Evolutionary conservation across 148 eudicot genomes (phyloP).

Genomic region (Vaccinium myrtillus): DNA sequence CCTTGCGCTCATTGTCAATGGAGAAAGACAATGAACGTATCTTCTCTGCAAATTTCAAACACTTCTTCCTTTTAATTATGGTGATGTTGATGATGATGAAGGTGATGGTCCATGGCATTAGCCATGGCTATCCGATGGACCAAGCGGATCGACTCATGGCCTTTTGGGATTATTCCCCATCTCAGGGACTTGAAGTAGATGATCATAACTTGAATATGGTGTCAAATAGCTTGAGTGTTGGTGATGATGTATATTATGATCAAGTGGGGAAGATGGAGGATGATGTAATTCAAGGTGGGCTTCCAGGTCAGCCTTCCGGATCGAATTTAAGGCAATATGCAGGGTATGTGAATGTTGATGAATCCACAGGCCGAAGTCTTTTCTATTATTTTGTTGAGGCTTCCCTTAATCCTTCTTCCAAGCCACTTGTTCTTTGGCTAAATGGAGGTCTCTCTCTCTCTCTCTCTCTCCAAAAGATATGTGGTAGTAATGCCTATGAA

Average conservation of each 20-base stretch:
- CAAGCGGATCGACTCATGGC: slow-evolving; percentile 28
- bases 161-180: slow-evolving; percentile 16
- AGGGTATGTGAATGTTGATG: slow-evolving; percentile 46
- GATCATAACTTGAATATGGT: slow-evolving; percentile 9
- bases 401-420: slow-evolving; percentile 25
- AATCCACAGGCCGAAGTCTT: slow-evolving; percentile 31
- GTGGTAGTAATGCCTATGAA: background rate
- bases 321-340: slow-evolving; percentile 40
- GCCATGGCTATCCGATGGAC: slow-evolving; percentile 2
- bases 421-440: slow-evolving; percentile 50
- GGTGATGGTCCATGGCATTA: slow-evolving; percentile 6
- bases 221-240: background rate
- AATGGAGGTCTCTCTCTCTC: slow-evolving; percentile 40
- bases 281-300: slow-evolving; percentile 29
- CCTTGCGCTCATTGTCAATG: slow-evolving; percentile 11
- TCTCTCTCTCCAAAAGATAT: no score
- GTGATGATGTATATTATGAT: background rate
- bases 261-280: slow-evolving; percentile 26
- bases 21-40: slow-evolving; percentile 16
- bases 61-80: slow-evolving; percentile 3
- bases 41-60: background rate
- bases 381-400: slow-evolving; percentile 51
- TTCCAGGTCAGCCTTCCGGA: slow-evolving; percentile 41
- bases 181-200: background rate
- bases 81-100: background rate